Conservation (phyloP, 805 yeast species). For the Candida corydali region DNA sequence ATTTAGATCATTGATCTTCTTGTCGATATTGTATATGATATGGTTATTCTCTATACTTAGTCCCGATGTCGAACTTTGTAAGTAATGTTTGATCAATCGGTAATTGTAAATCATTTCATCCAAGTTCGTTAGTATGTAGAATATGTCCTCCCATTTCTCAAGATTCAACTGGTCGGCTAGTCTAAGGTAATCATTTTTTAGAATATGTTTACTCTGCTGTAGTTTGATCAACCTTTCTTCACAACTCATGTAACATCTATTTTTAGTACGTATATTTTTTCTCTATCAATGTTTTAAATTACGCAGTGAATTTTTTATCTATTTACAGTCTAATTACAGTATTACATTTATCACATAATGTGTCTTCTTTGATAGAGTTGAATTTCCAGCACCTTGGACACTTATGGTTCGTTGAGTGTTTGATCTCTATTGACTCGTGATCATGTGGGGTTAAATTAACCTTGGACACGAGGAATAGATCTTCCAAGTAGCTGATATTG, state of each 20-base stretch:
- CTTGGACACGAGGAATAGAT: slow-evolving; percentile 62
- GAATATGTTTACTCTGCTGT: background rate
- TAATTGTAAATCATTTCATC: slow-evolving; percentile 25
- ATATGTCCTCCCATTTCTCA: slow-evolving; percentile 11
- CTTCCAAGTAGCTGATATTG: slow-evolving; percentile 26
- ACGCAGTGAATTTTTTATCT: too few species aligned
- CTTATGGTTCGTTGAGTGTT: slow-evolving; percentile 47
- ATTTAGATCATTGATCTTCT: background rate
- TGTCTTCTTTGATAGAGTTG: slow-evolving; percentile 46
- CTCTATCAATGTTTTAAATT: too few species aligned
- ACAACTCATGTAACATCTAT: too few species aligned
- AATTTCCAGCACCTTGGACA: slow-evolving; percentile 97
- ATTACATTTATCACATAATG: slow-evolving; percentile 65
- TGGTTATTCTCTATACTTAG: background rate
- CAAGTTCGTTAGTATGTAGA: slow-evolving; percentile 17
- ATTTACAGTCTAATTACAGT: slow-evolving; percentile 20
- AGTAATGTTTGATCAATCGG: slow-evolving; percentile 20
- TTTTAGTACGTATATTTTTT: too few species aligned
- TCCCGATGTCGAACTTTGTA: slow-evolving; percentile 15
- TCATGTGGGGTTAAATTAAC: slow-evolving; percentile 29
- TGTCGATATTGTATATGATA: background rate
- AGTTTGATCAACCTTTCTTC: background rate
- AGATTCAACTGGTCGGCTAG: slow-evolving; percentile 1
- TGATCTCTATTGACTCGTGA: slow-evolving; percentile 21
- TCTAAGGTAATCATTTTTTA: background rate